Evolutionary conservation across 2,329 filamentous ascomycete genomes (phyloP).

Genomic region (Colletotrichum somersetense): DNA sequence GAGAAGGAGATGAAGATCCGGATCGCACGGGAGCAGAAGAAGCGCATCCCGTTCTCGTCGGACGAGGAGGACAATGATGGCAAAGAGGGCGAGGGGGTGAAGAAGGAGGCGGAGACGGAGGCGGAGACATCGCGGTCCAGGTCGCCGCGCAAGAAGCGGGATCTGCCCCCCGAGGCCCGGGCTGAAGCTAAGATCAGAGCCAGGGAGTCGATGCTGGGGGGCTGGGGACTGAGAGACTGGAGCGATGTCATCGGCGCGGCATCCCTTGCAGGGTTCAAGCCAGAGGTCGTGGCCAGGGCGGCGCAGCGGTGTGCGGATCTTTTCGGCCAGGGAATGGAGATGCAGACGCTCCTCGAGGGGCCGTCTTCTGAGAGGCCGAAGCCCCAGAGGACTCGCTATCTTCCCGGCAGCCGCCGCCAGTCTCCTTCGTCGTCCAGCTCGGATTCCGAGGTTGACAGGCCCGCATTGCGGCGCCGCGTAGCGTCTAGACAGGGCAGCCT

Average conservation of each 20-base stretch:
- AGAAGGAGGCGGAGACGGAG: constrained; percentile 18
- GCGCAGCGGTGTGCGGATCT: constrained; percentile 80
- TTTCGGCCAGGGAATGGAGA: constrained; percentile 78
- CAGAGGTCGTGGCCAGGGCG: constrained; percentile 74
- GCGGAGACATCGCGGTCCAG: constrained; percentile 24
- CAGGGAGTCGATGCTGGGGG: constrained; percentile 46
- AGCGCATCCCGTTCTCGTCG: constrained; percentile 42
- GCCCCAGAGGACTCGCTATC: constrained; percentile 23
- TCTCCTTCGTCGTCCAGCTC: constrained; percentile 10
- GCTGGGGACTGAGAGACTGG: constrained; percentile 78
- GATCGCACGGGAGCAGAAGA: constrained; percentile 56
- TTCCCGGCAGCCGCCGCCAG: not conserved
- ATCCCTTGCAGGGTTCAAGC: constrained; percentile 77
- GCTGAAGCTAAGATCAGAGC: constrained; percentile 43
- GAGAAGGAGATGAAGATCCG: constrained; percentile 61
- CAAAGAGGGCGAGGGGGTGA: constrained; percentile 39
- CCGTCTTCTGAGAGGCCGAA: constrained; percentile 42
- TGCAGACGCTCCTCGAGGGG: constrained; percentile 65
- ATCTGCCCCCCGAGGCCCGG: constrained; percentile 17
- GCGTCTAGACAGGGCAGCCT: constrained; percentile 50
- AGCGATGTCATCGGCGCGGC: constrained; percentile 86
- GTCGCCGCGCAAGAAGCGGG: constrained; percentile 42
- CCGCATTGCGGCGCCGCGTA: constrained; percentile 46
- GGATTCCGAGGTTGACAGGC: constrained; percentile 14
- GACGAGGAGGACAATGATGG: constrained; percentile 30